phyloP scores from a whole-genome alignment of 768 basidiomycete genomes.

The Mycena rosella region DNA sequence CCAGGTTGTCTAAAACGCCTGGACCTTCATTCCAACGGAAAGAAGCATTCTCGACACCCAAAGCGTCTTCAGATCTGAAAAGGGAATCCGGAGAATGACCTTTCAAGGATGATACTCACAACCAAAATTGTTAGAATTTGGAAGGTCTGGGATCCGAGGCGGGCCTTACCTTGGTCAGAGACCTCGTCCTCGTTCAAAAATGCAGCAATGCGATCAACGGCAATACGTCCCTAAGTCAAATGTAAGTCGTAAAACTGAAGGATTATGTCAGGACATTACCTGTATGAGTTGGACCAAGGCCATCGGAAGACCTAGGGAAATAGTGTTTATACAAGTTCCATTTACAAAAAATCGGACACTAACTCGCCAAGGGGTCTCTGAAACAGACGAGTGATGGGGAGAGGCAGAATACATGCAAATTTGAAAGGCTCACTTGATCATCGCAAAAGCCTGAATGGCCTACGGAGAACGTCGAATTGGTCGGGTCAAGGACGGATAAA shows the following conservation, averaged over 20 bases:
- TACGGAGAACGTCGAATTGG: slow-evolving; percentile 36
- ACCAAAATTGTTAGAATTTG: too few relatives aligned
- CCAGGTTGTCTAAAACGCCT: too few relatives aligned
- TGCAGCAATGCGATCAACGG: slow-evolving; percentile 74
- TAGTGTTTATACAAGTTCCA: too few relatives aligned
- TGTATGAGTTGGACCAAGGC: background rate
- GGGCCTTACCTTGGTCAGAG: slow-evolving; percentile 55
- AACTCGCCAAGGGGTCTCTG: too few relatives aligned
- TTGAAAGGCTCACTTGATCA: slow-evolving; percentile 87
- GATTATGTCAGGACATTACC: too few relatives aligned
- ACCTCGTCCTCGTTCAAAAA: slow-evolving; percentile 80
- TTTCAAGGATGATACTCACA: slow-evolving; percentile 67
- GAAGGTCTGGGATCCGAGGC: too few relatives aligned
- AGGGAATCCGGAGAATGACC: too few relatives aligned
- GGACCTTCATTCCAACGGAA: slow-evolving; percentile 72
- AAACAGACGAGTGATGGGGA: too few relatives aligned
- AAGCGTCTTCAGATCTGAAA: slow-evolving; percentile 50
- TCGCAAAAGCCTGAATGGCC: slow-evolving; percentile 85
- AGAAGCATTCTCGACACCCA: slow-evolving; percentile 69
- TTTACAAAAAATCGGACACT: too few relatives aligned
- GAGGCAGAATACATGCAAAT: slow-evolving; percentile 56
- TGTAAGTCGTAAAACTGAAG: too few relatives aligned
- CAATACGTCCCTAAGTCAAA: slow-evolving; percentile 63
- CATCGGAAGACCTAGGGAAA: slow-evolving; percentile 61
- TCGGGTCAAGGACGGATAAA: too few relatives aligned